Conservation (phyloP, 352 stramenopile species). For the Globisporangium recalcitrans region DNA sequence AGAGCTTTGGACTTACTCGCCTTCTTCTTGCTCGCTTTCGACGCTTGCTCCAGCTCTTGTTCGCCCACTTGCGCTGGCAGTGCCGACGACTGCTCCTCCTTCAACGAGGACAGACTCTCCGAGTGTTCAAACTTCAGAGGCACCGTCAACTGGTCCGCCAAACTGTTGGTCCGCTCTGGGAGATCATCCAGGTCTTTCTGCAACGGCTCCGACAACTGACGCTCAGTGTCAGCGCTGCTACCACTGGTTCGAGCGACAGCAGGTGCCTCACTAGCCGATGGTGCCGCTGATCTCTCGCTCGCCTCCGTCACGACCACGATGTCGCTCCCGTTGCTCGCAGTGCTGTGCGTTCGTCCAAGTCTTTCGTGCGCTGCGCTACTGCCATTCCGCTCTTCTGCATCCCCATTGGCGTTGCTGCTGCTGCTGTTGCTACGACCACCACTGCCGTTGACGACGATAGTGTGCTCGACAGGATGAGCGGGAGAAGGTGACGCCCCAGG, state of each 20-base stretch:
- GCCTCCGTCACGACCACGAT: conserved; percentile 21
- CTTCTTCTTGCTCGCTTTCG: not conserved
- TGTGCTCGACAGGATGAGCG: conserved; percentile 11
- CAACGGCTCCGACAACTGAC: not conserved
- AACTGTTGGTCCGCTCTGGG: conserved; percentile 35
- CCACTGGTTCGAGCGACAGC: not conserved
- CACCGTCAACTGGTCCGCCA: conserved; percentile 23
- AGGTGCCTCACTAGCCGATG: not conserved
- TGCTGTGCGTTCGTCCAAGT: conserved; percentile 19
- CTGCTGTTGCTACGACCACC: not conserved
- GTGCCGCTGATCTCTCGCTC: not conserved
- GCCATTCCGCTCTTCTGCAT: conserved; percentile 7
- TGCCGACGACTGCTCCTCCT: not conserved
- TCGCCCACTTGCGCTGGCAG: not conserved
- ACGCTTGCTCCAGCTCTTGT: not conserved
- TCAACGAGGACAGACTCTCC: conserved; percentile 4
- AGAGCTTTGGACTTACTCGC: not conserved
- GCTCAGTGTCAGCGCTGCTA: not conserved
- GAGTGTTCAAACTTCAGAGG: conserved; percentile 46
- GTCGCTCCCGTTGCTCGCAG: conserved; percentile 26
- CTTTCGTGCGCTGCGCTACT: conserved; percentile 7
- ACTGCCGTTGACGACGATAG: conserved; percentile 14
- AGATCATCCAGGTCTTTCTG: conserved; percentile 49
- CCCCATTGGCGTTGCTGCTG: not conserved
- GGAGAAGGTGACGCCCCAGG: conserved; percentile 13